Conservation (phyloP, 1,284 basidiomycete genomes). For the Wolfiporia cocos region DNA sequence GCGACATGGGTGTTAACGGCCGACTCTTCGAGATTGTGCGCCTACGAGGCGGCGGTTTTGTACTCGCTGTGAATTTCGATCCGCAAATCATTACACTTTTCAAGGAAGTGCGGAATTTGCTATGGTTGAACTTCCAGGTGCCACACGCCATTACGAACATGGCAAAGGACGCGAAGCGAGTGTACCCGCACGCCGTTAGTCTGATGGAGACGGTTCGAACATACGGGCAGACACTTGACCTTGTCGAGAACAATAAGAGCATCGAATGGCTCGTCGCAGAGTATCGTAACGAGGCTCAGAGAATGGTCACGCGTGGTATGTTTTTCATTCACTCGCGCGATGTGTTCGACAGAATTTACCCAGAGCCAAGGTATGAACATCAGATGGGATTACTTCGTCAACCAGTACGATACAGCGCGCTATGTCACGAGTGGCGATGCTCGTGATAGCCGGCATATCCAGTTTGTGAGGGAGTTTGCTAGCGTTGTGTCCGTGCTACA, state of each 20-base stretch:
- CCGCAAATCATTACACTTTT: constrained; percentile 97
- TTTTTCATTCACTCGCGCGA: constrained; percentile 1
- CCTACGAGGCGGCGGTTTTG: constrained; percentile 76
- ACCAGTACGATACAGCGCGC: constrained; percentile 80
- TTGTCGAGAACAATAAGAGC: constrained; percentile 84
- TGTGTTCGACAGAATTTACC: background rate
- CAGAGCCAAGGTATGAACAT: constrained; percentile 71
- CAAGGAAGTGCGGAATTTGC: constrained; percentile 94
- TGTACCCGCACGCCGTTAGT: constrained; percentile 97
- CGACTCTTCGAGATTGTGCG: constrained; percentile 95
- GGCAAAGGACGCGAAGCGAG: constrained; percentile 96
- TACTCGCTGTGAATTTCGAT: constrained; percentile 95
- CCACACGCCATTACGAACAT: constrained; percentile 93
- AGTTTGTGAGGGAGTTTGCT: constrained; percentile 94
- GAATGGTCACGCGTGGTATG: constrained; percentile 83
- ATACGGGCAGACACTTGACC: constrained; percentile 89
- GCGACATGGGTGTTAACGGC: constrained; percentile 89
- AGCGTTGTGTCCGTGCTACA: constrained; percentile 86
- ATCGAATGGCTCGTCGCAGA: constrained; percentile 93
- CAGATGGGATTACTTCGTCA: constrained; percentile 96
- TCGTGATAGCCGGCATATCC: constrained; percentile 85
- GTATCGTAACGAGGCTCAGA: constrained; percentile 85
- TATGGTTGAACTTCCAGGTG: constrained; percentile 95
- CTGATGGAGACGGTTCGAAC: constrained; percentile 98
- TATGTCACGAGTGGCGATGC: constrained; percentile 69